A percentile compares a stretch with the other conserved stretches of the same genome.
Evolutionary conservation across 2,329 filamentous ascomycete genomes (phyloP).

Genomic region (Metarhizium guizhouense): DNA sequence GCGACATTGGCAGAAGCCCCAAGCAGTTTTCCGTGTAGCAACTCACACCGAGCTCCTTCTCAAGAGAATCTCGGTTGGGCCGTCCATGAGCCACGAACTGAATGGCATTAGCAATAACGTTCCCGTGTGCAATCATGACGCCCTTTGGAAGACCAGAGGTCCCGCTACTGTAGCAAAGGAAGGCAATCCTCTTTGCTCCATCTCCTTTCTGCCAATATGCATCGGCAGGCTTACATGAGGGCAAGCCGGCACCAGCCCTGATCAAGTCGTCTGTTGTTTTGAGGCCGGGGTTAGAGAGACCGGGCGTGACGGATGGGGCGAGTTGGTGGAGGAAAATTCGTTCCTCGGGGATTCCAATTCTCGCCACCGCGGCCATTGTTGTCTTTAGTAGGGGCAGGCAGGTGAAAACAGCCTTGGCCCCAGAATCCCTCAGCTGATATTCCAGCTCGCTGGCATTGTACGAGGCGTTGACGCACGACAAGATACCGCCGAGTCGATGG

Average conservation of each 20-base stretch:
- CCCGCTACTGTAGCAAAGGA: conserved; percentile 65
- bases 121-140: conserved; percentile 68
- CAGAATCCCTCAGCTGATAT: conserved; percentile 56
- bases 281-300: conserved; percentile 57
- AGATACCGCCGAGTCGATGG: conserved; percentile 58
- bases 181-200: conserved; percentile 54
- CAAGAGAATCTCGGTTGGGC: conserved; percentile 19
- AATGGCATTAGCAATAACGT: conserved; percentile 64
- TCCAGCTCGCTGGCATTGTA: conserved; percentile 59
- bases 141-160: conserved; percentile 70
- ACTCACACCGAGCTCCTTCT: conserved; percentile 11
- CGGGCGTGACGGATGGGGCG: conserved; percentile 39
- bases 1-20: conserved; percentile 64
- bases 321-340: conserved; percentile 58
- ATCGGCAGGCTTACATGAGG: conserved; percentile 38
- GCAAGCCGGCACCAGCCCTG: conserved; percentile 35
- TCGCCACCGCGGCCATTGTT: conserved; percentile 52
- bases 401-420: conserved; percentile 60
- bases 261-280: conserved; percentile 58
- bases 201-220: conserved; percentile 45
- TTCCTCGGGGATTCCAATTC: conserved; percentile 49
- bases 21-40: conserved; percentile 28
- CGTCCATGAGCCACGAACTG: conserved; percentile 41
- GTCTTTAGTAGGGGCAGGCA: conserved; percentile 54
- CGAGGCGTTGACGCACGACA: conserved; percentile 60